Percentiles rank a stretch among this genome's conserved stretches.
These are phyloP conservation scores for Cynanchum wilfordii DNA, from an alignment of 257 asterid species.

Conservation along the genomic window DNA sequence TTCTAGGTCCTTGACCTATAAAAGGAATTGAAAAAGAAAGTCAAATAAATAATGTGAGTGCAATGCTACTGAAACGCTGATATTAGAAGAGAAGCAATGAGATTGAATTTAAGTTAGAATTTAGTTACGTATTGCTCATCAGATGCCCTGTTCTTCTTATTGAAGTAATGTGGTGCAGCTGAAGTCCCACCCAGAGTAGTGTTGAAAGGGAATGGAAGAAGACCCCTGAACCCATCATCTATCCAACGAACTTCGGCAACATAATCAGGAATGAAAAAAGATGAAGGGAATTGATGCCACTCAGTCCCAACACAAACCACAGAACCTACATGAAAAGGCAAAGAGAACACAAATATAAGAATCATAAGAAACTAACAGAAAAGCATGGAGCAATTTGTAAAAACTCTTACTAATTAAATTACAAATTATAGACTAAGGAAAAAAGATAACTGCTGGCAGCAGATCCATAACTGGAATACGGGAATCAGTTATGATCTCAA, in stretches of 20 bases:
- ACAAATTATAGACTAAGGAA: not conserved
- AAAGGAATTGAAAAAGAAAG: conserved; percentile 11
- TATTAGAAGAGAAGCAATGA: not conserved
- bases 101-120: conserved; percentile 9
- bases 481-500: not conserved
- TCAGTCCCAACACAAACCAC: conserved; percentile 89
- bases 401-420: not conserved
- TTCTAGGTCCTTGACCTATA: conserved; percentile 67
- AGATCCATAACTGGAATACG: not conserved
- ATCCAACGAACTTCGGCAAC: conserved; percentile 80
- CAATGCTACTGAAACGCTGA: not conserved
- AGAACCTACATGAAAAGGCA: conserved; percentile 42
- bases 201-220: conserved; percentile 91
- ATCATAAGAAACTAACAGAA: not conserved
- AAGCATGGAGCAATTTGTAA: not conserved
- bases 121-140: conserved; percentile 74
- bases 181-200: conserved; percentile 89
- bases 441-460: not conserved
- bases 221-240: conserved; percentile 96
- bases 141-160: conserved; percentile 88
- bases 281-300: conserved; percentile 97
- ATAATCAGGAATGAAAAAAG: conserved; percentile 81
- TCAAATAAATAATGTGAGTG: not conserved
- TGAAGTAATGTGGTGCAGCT: conserved; percentile 85
- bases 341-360: conserved; percentile 2